Evolutionary conservation across 208 protist genomes (phyloP).

Genomic region (Balamuthia mandrillaris): DNA sequence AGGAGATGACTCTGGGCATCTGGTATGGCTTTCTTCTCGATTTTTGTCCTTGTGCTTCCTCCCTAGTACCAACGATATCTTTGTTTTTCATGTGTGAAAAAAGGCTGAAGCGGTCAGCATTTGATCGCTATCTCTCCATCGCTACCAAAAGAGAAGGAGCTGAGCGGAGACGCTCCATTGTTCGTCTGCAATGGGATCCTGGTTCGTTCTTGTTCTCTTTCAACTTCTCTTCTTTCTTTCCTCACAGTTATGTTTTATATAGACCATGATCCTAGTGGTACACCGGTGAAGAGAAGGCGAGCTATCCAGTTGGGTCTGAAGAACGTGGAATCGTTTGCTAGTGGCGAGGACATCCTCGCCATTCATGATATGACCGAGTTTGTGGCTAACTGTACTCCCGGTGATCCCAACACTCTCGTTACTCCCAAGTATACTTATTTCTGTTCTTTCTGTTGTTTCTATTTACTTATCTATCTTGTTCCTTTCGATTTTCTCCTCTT

Average conservation of each 20-base stretch:
- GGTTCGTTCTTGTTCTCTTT: not conserved
- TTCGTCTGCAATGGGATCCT: not conserved
- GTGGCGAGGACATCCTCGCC: constrained; percentile 17
- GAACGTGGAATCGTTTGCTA: not conserved
- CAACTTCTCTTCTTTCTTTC: not conserved
- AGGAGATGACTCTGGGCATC: constrained; percentile 42
- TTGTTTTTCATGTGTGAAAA: not conserved
- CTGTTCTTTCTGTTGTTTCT: no score
- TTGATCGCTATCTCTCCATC: not conserved
- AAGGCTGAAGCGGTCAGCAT: constrained; percentile 29
- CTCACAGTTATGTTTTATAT: not conserved
- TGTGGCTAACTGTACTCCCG: not conserved
- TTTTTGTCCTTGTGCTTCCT: not conserved
- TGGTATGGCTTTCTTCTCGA: not conserved
- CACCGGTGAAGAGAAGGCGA: constrained; percentile 14
- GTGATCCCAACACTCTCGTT: not conserved
- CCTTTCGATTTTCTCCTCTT: not conserved
- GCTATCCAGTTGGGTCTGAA: constrained; percentile 65
- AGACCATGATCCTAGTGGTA: constrained; percentile 2
- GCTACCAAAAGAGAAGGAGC: not conserved
- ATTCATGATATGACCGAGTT: constrained; percentile 52
- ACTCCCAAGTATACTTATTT: not conserved
- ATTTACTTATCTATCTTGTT: no score
- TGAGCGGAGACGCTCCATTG: not conserved
- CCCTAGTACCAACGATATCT: not conserved